Base-by-base conservation (phyloP, 2,329 filamentous ascomycete species). In the Emergomyces orientalis region DNA sequence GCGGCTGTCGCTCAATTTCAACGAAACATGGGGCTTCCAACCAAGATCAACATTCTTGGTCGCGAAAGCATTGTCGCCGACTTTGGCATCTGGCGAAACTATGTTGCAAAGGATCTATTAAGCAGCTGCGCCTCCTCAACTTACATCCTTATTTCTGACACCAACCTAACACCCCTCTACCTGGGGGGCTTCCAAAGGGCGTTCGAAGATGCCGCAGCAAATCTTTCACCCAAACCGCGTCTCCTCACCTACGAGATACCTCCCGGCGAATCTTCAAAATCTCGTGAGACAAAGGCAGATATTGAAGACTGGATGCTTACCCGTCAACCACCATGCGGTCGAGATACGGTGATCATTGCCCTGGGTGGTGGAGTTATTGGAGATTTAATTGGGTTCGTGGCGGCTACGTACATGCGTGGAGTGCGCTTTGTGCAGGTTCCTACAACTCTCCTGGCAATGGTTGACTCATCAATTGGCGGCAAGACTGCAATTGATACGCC, bases 401-500 rank as follows among this genome's bases (percentile, higher is more conserved):
- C 94, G 27, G 91, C 94, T 47, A 99, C 94, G 45, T 99, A 97
- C 78, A 99, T 99, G 94, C 88, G 94, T 69, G 94, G 94, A 62
- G 88, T 99, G 66, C 90, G 90, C 68, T 96, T 96, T 74, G 91
- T 97, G 51, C 94, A 99, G 77, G 92, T 99, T 56, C 94, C 94
- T 1, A 99, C 94, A 11, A 96, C 92, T 0, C 81, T 99, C 63
- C 82, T 99, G 61, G 86, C 94, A 67, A 99, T 99, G 94, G 94
- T 99, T 51, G 94, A 99, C 77, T 97, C 93, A 55, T 96, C 91
- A 45, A 97, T 99, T 72, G 94, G 94, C 65, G 94, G 94, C 66
- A 99, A 99, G 82, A 99, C 94, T 11, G 94, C 94, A 63, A 97
- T 99, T 75, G 94, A 99, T 73, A 96, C 91, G 0, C 92, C 93